These are phyloP conservation scores for Nicotiana otophora DNA, from an alignment of 257 asterid species.

Conservation along the genomic window DNA sequence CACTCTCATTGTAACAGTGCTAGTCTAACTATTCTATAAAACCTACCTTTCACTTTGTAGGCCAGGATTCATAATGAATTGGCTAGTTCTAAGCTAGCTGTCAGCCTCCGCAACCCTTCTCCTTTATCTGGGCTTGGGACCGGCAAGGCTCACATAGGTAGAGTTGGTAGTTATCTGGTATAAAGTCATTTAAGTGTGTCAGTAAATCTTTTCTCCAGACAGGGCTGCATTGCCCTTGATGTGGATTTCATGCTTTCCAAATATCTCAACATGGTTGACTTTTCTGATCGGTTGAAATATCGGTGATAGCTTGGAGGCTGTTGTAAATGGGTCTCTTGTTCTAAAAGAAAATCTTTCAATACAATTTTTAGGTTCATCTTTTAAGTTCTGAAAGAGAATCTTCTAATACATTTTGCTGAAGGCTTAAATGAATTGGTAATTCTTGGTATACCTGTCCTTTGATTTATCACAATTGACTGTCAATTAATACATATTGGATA, in stretches of 20 bases:
- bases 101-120: not conserved
- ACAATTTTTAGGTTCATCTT: not conserved
- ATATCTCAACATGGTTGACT: not conserved
- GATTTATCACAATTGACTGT: not conserved
- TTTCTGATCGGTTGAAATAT: not conserved
- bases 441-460: not conserved
- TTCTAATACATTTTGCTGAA: not conserved
- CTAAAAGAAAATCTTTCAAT: not conserved
- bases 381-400: not conserved
- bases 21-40: not conserved
- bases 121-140: not conserved
- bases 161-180: not conserved
- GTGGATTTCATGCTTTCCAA: not conserved
- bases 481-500: not conserved
- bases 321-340: not conserved
- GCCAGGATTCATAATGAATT: not conserved
- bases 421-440: not conserved
- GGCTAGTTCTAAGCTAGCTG: not conserved
- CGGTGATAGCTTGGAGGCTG: not conserved
- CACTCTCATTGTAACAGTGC: not conserved
- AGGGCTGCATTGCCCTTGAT: not conserved
- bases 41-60: not conserved
- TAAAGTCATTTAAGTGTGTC: not conserved
- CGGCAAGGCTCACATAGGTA: not conserved
- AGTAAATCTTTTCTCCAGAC: not conserved